Evolutionary conservation across 768 basidiomycete species (phyloP).

Genomic region (Suillus cothurnatus): DNA sequence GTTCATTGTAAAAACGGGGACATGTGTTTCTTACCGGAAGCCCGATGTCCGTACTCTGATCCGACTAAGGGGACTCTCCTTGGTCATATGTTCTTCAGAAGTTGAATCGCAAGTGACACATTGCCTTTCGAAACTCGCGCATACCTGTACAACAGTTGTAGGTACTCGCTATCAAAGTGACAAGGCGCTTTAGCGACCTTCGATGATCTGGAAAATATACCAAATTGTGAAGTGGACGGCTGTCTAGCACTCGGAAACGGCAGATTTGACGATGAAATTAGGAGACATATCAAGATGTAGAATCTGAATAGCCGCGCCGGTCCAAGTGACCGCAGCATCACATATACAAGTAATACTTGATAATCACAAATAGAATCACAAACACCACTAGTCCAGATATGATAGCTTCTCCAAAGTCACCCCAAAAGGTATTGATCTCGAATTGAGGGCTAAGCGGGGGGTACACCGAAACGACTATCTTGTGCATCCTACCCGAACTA

Average conservation of each 20-base stretch:
- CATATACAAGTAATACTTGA: slow-evolving; percentile 29
- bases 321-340: slow-evolving; percentile 17
- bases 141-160: background rate
- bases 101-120: background rate
- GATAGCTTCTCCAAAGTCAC: slow-evolving; percentile 49
- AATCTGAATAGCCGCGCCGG: background rate
- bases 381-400: slow-evolving; percentile 34
- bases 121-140: background rate
- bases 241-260: background rate
- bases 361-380: slow-evolving; percentile 31
- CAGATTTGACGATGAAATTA: background rate
- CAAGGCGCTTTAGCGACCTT: background rate
- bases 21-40: background rate
- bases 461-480: slow-evolving; percentile 53
- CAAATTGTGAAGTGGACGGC: background rate
- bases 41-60: background rate
- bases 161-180: background rate
- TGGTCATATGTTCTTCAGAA: background rate
- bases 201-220: background rate
- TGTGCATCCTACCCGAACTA: slow-evolving; percentile 48
- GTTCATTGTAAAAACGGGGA: background rate
- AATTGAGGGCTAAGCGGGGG: slow-evolving; percentile 57
- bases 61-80: background rate
- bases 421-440: slow-evolving; percentile 63
- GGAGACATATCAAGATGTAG: background rate